These are phyloP conservation scores for Phyllosticta citribraziliensis DNA, from an alignment of 2,329 filamentous ascomycete genomes.

Conservation along the genomic window DNA sequence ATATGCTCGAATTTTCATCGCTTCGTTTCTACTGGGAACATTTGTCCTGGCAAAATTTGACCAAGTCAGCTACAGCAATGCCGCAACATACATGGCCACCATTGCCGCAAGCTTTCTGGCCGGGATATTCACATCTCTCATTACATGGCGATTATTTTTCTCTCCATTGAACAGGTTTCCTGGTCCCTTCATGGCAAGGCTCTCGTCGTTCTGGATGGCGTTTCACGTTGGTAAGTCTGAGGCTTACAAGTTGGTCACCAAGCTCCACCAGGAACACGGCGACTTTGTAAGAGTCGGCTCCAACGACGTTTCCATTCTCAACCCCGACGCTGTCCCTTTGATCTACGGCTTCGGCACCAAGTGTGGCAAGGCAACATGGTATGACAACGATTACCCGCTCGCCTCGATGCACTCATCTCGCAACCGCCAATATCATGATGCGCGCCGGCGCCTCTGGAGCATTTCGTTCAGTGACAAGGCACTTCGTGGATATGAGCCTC, in stretches of 20 bases:
- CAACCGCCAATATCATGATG: slow-evolving; percentile 21
- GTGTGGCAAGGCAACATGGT: slow-evolving; percentile 19
- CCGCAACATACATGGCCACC: not conserved
- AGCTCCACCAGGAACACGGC: slow-evolving; percentile 2
- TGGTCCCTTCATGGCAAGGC: not conserved
- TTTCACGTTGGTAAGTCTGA: not conserved
- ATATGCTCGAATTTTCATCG: not conserved
- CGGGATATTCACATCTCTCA: slow-evolving; percentile 24
- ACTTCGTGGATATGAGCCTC: not conserved
- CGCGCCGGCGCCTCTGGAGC: slow-evolving; percentile 24
- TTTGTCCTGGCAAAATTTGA: not conserved
- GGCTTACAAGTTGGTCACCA: slow-evolving; percentile 5
- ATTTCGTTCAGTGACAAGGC: slow-evolving; percentile 21
- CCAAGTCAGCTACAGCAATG: not conserved
- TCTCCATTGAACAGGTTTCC: slow-evolving; percentile 25
- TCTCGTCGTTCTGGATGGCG: slow-evolving; percentile 2
- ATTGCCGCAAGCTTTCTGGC: not conserved
- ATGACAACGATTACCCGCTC: slow-evolving; percentile 14
- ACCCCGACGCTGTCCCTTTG: slow-evolving; percentile 16
- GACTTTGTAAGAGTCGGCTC: slow-evolving; percentile 9
- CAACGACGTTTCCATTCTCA: slow-evolving; percentile 19
- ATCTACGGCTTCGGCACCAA: slow-evolving; percentile 25
- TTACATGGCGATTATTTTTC: slow-evolving; percentile 31
- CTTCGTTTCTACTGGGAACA: not conserved
- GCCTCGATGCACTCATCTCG: slow-evolving; percentile 20